phyloP scores from a whole-genome alignment of 169 alveolate species.

The Perkinsus chesapeaki region DNA sequence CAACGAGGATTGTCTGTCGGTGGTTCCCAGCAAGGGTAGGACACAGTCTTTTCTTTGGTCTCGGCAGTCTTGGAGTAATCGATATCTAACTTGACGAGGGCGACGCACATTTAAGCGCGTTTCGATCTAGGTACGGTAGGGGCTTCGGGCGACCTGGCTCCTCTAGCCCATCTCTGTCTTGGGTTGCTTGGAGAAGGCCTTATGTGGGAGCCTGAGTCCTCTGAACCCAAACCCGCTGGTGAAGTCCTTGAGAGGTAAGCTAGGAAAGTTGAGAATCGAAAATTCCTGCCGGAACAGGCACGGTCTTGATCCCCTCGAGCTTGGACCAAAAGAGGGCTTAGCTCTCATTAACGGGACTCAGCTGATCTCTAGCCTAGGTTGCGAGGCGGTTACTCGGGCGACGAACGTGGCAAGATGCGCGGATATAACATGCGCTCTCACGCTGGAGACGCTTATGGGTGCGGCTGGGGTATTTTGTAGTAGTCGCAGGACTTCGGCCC shows the following conservation, averaged over 20 bases:
- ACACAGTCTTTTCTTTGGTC: neutral
- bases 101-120: conserved; percentile 19
- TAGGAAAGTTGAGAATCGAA: neutral
- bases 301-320: conserved; percentile 18
- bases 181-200: conserved; percentile 52
- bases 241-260: conserved; percentile 10
- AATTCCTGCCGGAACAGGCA: neutral
- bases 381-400: conserved; percentile 32
- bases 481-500: neutral
- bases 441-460: conserved; percentile 11
- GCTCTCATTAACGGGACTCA: conserved; percentile 51
- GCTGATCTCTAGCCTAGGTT: conserved; percentile 38
- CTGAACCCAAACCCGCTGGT: conserved; percentile 19
- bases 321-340: conserved; percentile 45
- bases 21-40: neutral
- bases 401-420: conserved; percentile 21
- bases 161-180: conserved; percentile 41
- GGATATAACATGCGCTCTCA: conserved; percentile 29
- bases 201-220: conserved; percentile 19
- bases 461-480: neutral
- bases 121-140: conserved; percentile 54
- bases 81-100: neutral
- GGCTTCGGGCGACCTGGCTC: conserved; percentile 56
- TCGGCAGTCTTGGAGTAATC: too few relatives aligned
- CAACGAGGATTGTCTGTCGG: conserved; percentile 18